Base-by-base conservation (phyloP, 352 stramenopile species). In the Phytophthora sp. region DNA sequence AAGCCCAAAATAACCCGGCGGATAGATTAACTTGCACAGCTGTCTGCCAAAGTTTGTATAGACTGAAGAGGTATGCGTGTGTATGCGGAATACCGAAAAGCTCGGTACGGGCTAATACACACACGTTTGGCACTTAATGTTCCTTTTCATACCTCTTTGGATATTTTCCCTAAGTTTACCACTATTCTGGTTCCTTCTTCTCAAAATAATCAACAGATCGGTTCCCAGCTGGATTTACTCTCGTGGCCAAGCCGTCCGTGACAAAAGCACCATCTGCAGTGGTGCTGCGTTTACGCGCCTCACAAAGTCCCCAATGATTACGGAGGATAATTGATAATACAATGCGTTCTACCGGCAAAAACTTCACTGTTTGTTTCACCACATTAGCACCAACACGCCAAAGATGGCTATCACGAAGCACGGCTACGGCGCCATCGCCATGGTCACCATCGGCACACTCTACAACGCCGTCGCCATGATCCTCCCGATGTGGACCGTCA, bases 401-500 rank as follows among this genome's bases (percentile, higher is more conserved):
- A 43, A 24, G 5, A 61, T 61, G 52, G 28, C 52, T 15, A 52
- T 52, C 20, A 38, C 52, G 7, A 61, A 61, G n/a, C 27, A 35
- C 21, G 52, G 30, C 5, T 61, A 52, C 52, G 52, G 52, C 8
- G 52, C 52, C 24, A 52, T 61, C n/a, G 39, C 39, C 52, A 61
- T 61, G 52, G 18, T 44, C 21, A 20, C n/a, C 9, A 23, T 61
- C 9, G 52, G 39, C 18, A 61, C 52, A 9, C 30, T 61, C 30
- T 61, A 61, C 54, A 62, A 48, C 10, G n/a, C 18, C 31, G 31
- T 54, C 23, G 27, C 54, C 9, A 45, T 62, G 21, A 26, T 54
- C 4, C n/a, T 62, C 10, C 54, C 54, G 8, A 53, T 62, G 42
- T 62, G 54, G 54, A 54, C 31, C 21, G 43, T 18, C 17, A 62